Evolutionary conservation across 2,329 filamentous ascomycete genomes (phyloP).

Genomic region (Aspergillus sp.): DNA sequence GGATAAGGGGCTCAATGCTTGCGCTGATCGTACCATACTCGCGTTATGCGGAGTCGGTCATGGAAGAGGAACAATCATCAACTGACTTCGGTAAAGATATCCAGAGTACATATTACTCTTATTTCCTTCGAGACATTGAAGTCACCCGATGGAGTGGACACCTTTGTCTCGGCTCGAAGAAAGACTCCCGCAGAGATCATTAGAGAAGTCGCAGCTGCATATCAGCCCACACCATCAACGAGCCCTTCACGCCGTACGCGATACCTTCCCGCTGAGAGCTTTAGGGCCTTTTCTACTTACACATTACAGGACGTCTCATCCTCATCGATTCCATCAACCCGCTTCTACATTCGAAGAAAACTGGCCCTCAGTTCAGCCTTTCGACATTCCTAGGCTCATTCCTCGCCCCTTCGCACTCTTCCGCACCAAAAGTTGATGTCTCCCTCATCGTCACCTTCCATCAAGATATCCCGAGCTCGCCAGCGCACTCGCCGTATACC

Average conservation of each 20-base stretch:
- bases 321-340: conserved; percentile 77
- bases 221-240: conserved; percentile 17
- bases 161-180: conserved; percentile 64
- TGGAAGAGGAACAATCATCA: background rate
- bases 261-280: background rate
- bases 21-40: background rate
- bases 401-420: conserved; percentile 52
- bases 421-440: conserved; percentile 41
- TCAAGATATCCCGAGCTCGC: conserved; percentile 65
- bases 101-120: conserved; percentile 69
- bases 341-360: conserved; percentile 43
- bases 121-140: conserved; percentile 74
- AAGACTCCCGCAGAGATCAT: conserved; percentile 57
- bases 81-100: conserved; percentile 25
- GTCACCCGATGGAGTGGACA: conserved; percentile 62
- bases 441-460: conserved; percentile 82
- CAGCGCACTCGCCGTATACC: conserved; percentile 41
- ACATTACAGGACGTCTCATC: conserved; percentile 64
- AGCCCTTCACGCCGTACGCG: conserved; percentile 28
- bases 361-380: conserved; percentile 55
- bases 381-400: conserved; percentile 68
- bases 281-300: conserved; percentile 1
- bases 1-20: background rate
- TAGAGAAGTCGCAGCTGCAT: conserved; percentile 55
- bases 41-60: background rate